These are phyloP conservation scores for Lablab purpureus DNA, from an alignment of 306 rosid genomes.

Conservation along the genomic window DNA sequence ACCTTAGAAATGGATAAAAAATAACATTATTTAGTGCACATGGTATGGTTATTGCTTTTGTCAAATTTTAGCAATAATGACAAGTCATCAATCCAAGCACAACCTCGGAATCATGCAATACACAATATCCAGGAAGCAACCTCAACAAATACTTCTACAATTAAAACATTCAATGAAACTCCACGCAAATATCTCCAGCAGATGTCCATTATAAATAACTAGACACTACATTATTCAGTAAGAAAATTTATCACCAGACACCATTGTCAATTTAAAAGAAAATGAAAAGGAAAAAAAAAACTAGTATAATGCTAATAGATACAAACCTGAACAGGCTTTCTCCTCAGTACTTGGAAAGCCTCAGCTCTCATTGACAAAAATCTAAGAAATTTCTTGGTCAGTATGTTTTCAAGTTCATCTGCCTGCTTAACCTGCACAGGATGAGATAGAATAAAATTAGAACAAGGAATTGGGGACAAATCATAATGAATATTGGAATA, in stretches of 20 bases:
- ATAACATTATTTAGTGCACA: constrained; percentile 2
- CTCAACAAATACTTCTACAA: constrained; percentile 29
- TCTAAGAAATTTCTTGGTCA: constrained; percentile 93
- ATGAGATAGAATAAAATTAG: constrained; percentile 32
- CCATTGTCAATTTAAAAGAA: neutral
- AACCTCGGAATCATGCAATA: constrained; percentile 29
- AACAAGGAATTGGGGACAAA: constrained; percentile 14
- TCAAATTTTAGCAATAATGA: constrained; percentile 21
- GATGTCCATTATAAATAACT: constrained; percentile 32
- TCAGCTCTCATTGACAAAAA: constrained; percentile 99
- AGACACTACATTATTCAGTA: constrained; percentile 18
- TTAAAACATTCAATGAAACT: constrained; percentile 10
- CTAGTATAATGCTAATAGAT: constrained; percentile 27
- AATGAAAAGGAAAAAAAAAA: neutral
- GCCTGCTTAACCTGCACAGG: constrained; percentile 87
- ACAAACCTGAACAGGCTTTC: constrained; percentile 93
- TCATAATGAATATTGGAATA: constrained; percentile 7
- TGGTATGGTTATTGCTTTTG: constrained; percentile 19
- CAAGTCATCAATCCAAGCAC: constrained; percentile 33
- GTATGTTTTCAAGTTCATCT: constrained; percentile 97
- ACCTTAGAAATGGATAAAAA: constrained; percentile 20
- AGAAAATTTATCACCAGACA: constrained; percentile 35
- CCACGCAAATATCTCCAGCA: constrained; percentile 20
- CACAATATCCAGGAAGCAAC: constrained; percentile 33
- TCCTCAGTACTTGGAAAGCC: constrained; percentile 94